Evolutionary conservation across 129 eudicot species (phyloP), one percentile per base, ranked within the genome.

Genomic region (Sambucus nigra): DNA sequence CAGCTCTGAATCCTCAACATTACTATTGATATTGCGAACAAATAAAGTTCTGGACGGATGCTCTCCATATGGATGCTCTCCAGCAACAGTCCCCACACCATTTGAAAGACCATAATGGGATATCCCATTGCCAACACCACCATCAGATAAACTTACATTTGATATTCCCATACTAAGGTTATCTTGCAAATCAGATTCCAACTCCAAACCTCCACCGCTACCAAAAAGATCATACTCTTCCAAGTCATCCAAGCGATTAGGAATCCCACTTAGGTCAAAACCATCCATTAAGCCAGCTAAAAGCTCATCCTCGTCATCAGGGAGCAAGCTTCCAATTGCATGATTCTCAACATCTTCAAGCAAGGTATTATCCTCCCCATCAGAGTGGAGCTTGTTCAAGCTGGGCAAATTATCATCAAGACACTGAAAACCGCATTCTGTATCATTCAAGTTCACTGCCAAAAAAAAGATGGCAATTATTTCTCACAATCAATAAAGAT

Each of bases 11-110:
- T 92, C 99, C 66, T 92, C 99, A 15, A 86, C 91, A 61, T 77
- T 86, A 65, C 99, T 92, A 56, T 92, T 86, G 22, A 92, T 86
- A 48, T 92, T 92, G 14, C 99, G 77, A 24, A 92, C 99, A 60
- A 92, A 92, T 49, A 92, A 60, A 19, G 99, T 92, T 51, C 96
- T 69, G 3, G 99, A 92, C 59, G 99, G 99, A 66, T 92, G 94
- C 65, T 86, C 99, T 19, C 99, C 99, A 65, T 64, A 69, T 0
- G 98, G 98, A 57, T 85, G 98, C 51, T 89, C 98, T 25, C 95
- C 95, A 47, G 80, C 86, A 71, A 81, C 83, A 18, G 89, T 64
- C 29, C 91, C 94, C 12, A 38, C 78, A 13, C 77, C 78, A 64
- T 77, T 82, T n/a, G 82, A 26, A 26, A 76, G 55, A 52, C 49